Conservation (phyloP, 495 filamentous ascomycete species). For the Trypethelium eluteriae region DNA sequence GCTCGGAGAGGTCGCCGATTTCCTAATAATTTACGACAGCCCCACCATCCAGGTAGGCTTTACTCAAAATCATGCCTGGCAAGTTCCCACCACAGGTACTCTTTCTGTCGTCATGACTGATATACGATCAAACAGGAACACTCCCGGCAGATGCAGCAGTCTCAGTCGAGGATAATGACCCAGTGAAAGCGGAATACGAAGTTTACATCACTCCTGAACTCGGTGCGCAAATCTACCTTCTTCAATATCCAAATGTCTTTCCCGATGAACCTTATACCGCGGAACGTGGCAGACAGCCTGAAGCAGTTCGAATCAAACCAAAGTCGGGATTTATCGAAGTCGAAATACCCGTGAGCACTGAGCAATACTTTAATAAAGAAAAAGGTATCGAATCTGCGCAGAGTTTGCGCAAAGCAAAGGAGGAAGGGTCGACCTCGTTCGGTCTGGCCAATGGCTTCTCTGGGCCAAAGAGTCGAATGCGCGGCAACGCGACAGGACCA, state of each 20-base stretch:
- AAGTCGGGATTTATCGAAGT: constrained; percentile 63
- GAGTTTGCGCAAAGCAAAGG: constrained; percentile 52
- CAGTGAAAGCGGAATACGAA: constrained; percentile 53
- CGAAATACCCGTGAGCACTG: constrained; percentile 60
- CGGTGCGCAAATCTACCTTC: constrained; percentile 46
- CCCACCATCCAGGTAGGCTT: background rate
- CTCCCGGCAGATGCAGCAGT: constrained; percentile 4
- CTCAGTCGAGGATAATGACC: constrained; percentile 42
- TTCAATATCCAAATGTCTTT: constrained; percentile 60
- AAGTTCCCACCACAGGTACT: background rate
- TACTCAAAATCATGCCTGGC: background rate
- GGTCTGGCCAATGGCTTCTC: constrained; percentile 50
- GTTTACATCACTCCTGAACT: constrained; percentile 47
- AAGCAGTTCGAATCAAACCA: constrained; percentile 58
- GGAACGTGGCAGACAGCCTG: constrained; percentile 46
- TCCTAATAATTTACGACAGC: background rate
- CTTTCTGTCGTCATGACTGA: background rate
- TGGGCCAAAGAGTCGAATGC: constrained; percentile 14
- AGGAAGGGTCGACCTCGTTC: constrained; percentile 53
- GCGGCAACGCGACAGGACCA: constrained; percentile 7
- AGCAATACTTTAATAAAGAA: constrained; percentile 54
- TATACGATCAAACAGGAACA: background rate
- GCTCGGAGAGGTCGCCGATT: background rate
- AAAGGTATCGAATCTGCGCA: constrained; percentile 62
- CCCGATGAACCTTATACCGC: constrained; percentile 50